Evolutionary conservation across 345 rosid genomes (phyloP), one percentile per base, ranked within the genome.

Genomic region (Citrus sp.): DNA sequence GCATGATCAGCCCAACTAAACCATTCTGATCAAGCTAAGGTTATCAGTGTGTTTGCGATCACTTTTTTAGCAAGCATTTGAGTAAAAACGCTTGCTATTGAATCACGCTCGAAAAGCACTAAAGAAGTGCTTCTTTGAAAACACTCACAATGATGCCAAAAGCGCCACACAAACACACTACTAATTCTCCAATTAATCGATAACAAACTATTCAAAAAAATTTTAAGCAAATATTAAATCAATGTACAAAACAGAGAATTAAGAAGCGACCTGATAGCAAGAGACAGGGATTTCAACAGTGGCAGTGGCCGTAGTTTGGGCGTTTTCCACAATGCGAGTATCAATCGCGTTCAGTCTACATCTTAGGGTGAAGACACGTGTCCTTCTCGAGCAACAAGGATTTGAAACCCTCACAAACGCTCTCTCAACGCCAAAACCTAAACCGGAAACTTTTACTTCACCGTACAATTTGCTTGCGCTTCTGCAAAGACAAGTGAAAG

Each of bases 251-350:
- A 16, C 16, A 22, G 42, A 80, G 7, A 51, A 59, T 46, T 18
- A 59, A 67, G 38, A 62, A 62, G 49, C 27, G n/a, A 92, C 97
- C 94, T 91, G 96, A 78, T 88, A 93, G 84, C 96, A 93, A 63
- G 90, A 87, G 81, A 93, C 91, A 24, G 92, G 93, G 46, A 93
- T 88, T 63, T 93, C 94, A 65, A 90, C 76, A 7, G 85, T 70
- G 63, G 84, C 30, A 68, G 78, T 42, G 5, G 66, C 38, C 9
- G 67, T 25, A 65, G 80, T 64, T 62, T 81, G 72, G 54, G 87
- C 87, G 75, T 79, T 88, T 65, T 88, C 89, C 9, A 88, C 79
- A 73, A 85, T 85, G 88, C 87, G 89, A 34, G 91, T 78, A 56
- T 81, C 87, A 66, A 85, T 75, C 66, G 90, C 90, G 35, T 79